phyloP scores from a whole-genome alignment of 2,329 filamentous ascomycete genomes.

The Talaromyces verruculosus region DNA sequence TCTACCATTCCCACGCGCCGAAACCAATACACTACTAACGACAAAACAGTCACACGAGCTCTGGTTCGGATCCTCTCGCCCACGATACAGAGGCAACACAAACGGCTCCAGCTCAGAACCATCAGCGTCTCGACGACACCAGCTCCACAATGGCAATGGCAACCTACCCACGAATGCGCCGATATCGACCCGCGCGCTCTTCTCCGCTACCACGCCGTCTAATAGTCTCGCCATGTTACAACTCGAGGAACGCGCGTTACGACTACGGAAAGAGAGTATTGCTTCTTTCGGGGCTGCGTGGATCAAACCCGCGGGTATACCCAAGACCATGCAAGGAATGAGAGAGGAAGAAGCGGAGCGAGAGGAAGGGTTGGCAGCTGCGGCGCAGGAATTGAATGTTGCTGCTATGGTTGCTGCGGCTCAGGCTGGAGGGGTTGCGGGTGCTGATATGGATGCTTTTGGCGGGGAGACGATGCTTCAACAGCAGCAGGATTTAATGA shows the following conservation, averaged over 20 bases:
- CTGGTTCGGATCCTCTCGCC: conserved; percentile 68
- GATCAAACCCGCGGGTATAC: conserved; percentile 83
- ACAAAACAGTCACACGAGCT: conserved; percentile 65
- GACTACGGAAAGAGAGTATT: conserved; percentile 75
- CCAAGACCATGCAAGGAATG: conserved; percentile 86
- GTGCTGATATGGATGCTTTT: conserved; percentile 67
- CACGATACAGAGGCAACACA: conserved; percentile 33
- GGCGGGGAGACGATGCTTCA: conserved; percentile 45
- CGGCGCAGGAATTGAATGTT: conserved; percentile 69
- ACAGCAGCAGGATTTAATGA: conserved; percentile 5
- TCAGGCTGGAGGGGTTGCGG: conserved; percentile 1
- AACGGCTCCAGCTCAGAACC: not conserved
- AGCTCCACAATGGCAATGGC: conserved; percentile 8
- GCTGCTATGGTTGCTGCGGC: conserved; percentile 62
- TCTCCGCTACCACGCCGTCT: conserved; percentile 54
- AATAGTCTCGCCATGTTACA: conserved; percentile 67
- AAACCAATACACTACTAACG: not conserved
- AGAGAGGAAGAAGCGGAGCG: conserved; percentile 86
- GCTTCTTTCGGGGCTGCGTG: conserved; percentile 84
- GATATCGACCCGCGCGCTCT: conserved; percentile 31
- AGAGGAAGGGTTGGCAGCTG: conserved; percentile 76
- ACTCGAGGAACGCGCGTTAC: conserved; percentile 73
- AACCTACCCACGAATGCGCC: not conserved
- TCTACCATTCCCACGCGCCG: not conserved
- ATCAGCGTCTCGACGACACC: conserved; percentile 29